Base-by-base conservation (phyloP, 192 early-diverging fungal species). In the Podila epicladia region DNA sequence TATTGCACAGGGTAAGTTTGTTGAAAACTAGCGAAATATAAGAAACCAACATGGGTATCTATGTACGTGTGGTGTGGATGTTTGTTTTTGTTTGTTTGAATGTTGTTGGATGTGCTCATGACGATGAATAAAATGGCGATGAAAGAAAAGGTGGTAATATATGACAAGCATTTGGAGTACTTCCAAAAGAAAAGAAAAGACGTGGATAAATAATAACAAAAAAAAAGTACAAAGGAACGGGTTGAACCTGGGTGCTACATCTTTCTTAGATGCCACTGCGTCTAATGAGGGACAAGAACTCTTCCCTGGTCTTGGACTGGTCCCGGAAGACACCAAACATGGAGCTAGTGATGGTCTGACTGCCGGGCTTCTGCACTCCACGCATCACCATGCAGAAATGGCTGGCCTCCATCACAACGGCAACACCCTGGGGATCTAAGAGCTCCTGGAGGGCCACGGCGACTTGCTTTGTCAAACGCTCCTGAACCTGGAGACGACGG, bases 331-430 rank as follows among this genome's bases (percentile, higher is more conserved):
- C 88, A 64, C 98, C 98, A 62, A 98, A 86, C 96, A 98, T 99
- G 69, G 92, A 96, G 65, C 91, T 93, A 24, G 98, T 99, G 31
- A 98, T 91, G 24, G 98, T 99, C 65, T 87, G 88, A 74, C 93
- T 94, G n/a, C 97, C 95, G 7, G 97, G 95, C 87, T 99, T 99
- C 76, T 99, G 92, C 24, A 97, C 97, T 20, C 97, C 97, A 20
- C 97, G 90, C 97, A 97, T 97, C 26, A 94, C 93, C 97, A 98
- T 98, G 86, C 97, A 98, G 80, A 96, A 92, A 82, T 98, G 97
- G 73, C 93, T 91, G 8, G 96, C 94, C 85, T 99, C 96, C 87
- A 99, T 96, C 49, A 97, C 94, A 29, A 99, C 97, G 19, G 98
- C 98, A 37, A 99, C 97, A 49, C 98, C 98, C 79, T 93, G 92